Evolutionary conservation across 257 asterid genomes (phyloP).

Genomic region (Solanum phureja): DNA sequence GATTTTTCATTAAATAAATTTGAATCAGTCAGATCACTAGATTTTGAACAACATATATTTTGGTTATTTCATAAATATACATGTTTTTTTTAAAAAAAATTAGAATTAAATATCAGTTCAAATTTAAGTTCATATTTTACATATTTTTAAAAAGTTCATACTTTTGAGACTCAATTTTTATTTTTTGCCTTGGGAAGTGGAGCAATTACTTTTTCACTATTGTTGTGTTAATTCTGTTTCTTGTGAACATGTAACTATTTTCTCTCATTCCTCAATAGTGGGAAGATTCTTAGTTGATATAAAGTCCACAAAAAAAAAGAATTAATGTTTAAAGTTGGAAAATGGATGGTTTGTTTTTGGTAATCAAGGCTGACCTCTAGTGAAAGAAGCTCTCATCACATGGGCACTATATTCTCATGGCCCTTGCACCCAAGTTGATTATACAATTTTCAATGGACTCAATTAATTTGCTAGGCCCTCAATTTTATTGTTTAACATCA

Average conservation of each 20-base stretch:
- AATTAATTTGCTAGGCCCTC: background rate
- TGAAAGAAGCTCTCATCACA: constrained; percentile 6
- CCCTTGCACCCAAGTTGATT: background rate
- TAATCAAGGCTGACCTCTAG: constrained; percentile 1
- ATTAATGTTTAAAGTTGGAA: constrained; percentile 3
- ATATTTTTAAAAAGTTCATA: background rate
- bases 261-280: constrained; percentile 5
- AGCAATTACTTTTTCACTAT: background rate
- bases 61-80: background rate
- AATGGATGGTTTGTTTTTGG: constrained; percentile 12
- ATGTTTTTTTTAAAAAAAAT: background rate
- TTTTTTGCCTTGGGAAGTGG: background rate
- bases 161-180: background rate
- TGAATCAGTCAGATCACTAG: background rate
- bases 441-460: constrained; percentile 8
- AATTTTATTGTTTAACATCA: background rate
- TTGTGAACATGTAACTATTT: background rate
- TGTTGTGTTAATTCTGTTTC: too few relatives aligned
- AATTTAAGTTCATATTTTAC: background rate
- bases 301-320: background rate
- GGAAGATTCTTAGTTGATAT: constrained; percentile 12
- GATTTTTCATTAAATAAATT: background rate
- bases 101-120: background rate
- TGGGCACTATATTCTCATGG: constrained; percentile 13
- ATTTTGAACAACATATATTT: background rate